Evolutionary conservation across 1,284 basidiomycete species (phyloP).

Genomic region (Salmacisia buchloeana): DNA sequence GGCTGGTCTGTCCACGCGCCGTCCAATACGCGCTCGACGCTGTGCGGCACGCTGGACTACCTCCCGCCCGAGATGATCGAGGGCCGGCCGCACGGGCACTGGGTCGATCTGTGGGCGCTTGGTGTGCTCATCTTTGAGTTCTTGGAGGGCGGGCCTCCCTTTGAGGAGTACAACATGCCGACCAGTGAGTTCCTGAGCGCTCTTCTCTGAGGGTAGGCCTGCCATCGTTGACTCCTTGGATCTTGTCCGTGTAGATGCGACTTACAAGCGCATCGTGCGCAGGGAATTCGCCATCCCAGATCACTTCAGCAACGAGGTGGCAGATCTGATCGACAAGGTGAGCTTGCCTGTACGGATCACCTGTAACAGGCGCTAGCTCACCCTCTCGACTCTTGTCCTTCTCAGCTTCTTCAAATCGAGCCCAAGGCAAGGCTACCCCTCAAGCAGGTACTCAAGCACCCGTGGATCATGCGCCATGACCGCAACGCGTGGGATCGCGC

Average conservation of each 20-base stretch:
- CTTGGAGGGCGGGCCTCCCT: slow-evolving; percentile 82
- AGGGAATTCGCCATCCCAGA: slow-evolving; percentile 40
- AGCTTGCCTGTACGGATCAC: not conserved
- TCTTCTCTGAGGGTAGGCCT: not conserved
- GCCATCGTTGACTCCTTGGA: not conserved
- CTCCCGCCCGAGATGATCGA: slow-evolving; percentile 99
- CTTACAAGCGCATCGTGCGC: slow-evolving; percentile 37
- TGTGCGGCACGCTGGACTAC: slow-evolving; percentile 95
- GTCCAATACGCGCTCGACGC: slow-evolving; percentile 74
- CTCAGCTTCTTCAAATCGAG: slow-evolving; percentile 79
- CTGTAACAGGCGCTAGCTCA: not conserved
- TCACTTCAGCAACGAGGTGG: slow-evolving; percentile 33
- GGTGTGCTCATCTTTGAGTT: slow-evolving; percentile 96
- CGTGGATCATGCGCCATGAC: slow-evolving; percentile 82
- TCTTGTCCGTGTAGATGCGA: slow-evolving; percentile 16
- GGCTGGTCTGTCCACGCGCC: slow-evolving; percentile 99
- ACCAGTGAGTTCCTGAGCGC: slow-evolving; percentile 57
- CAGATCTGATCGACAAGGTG: slow-evolving; percentile 33
- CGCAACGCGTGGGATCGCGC: slow-evolving; percentile 36
- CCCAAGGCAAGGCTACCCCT: slow-evolving; percentile 77
- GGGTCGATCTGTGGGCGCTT: slow-evolving; percentile 93
- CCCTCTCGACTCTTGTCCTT: not conserved
- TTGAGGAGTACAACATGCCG: slow-evolving; percentile 69
- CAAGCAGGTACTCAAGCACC: slow-evolving; percentile 73
- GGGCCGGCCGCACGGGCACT: slow-evolving; percentile 74